These are phyloP conservation scores for Salix exigua DNA, from an alignment of 345 rosid genomes.

Conservation along the genomic window DNA sequence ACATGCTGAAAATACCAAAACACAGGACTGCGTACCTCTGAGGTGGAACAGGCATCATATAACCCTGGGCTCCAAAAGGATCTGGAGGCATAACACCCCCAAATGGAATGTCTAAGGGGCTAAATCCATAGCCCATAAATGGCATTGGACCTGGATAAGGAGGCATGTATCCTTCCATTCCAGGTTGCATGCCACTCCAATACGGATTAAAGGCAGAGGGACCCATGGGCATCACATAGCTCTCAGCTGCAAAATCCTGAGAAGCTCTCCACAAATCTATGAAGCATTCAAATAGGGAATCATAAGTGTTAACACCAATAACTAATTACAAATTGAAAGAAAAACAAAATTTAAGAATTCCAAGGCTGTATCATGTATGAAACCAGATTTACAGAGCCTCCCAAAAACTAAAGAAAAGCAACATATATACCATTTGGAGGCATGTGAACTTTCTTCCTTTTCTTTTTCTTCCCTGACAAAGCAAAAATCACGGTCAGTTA, in stretches of 20 bases:
- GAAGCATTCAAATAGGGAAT: slow-evolving; percentile 12
- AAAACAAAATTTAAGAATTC: not conserved
- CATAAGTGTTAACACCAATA: not conserved
- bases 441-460: slow-evolving; percentile 68
- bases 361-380: not conserved
- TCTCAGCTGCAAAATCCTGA: slow-evolving; percentile 60
- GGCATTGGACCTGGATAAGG: slow-evolving; percentile 56
- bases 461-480: slow-evolving; percentile 70
- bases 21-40: slow-evolving; percentile 37
- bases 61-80: slow-evolving; percentile 54
- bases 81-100: slow-evolving; percentile 58
- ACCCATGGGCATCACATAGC: slow-evolving; percentile 79
- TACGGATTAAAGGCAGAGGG: slow-evolving; percentile 65
- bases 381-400: slow-evolving; percentile 7
- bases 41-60: slow-evolving; percentile 67
- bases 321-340: not conserved
- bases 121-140: slow-evolving; percentile 55
- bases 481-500: slow-evolving; percentile 9
- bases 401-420: not conserved
- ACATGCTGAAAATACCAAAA: not conserved
- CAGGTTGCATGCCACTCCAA: slow-evolving; percentile 77
- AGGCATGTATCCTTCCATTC: slow-evolving; percentile 56
- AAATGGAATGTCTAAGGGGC: slow-evolving; percentile 60
- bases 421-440: slow-evolving; percentile 49
- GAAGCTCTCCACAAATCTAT: slow-evolving; percentile 74